Percentiles rank a stretch among this genome's conserved stretches.
These are phyloP conservation scores for Protea cynaroides DNA, from an alignment of 164 flowering plant genomes.

Conservation along the genomic window DNA sequence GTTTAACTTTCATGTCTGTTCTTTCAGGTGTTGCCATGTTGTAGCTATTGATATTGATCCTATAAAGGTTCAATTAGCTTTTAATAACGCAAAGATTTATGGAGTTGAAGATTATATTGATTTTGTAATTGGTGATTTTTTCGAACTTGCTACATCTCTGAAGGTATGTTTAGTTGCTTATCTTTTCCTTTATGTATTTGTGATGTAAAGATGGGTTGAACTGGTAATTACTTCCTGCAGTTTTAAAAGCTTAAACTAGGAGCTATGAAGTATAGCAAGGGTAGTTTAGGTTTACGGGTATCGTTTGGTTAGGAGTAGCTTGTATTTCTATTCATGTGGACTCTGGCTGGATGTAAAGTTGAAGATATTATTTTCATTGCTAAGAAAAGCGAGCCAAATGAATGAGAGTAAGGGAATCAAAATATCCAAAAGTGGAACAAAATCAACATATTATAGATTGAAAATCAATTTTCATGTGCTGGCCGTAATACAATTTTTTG, in stretches of 20 bases:
- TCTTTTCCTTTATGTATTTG: not conserved
- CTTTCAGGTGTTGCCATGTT: slow-evolving; percentile 39
- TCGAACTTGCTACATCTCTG: slow-evolving; percentile 46
- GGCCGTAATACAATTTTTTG: too few relatives aligned
- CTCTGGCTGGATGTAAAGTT: too few relatives aligned
- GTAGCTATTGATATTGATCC: slow-evolving; percentile 57
- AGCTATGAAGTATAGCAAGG: not conserved
- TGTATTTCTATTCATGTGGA: not conserved
- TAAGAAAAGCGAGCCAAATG: too few relatives aligned
- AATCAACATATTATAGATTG: too few relatives aligned
- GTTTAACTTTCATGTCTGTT: not conserved
- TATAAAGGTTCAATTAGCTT: slow-evolving; percentile 37
- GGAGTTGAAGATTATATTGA: slow-evolving; percentile 56
- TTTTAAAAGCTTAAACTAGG: not conserved
- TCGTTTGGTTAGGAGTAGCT: not conserved
- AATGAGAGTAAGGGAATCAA: too few relatives aligned
- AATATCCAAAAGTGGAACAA: too few relatives aligned
- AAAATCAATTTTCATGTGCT: too few relatives aligned
- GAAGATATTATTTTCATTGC: too few relatives aligned
- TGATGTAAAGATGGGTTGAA: not conserved
- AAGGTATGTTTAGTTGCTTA: slow-evolving; percentile 29
- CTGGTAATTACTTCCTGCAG: not conserved
- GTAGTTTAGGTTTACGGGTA: not conserved
- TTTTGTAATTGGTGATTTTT: slow-evolving; percentile 59
- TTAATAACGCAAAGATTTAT: slow-evolving; percentile 48